These are phyloP conservation scores for Akanthomyces muscarius DNA, from an alignment of 2,329 filamentous ascomycete species.

Conservation along the genomic window DNA sequence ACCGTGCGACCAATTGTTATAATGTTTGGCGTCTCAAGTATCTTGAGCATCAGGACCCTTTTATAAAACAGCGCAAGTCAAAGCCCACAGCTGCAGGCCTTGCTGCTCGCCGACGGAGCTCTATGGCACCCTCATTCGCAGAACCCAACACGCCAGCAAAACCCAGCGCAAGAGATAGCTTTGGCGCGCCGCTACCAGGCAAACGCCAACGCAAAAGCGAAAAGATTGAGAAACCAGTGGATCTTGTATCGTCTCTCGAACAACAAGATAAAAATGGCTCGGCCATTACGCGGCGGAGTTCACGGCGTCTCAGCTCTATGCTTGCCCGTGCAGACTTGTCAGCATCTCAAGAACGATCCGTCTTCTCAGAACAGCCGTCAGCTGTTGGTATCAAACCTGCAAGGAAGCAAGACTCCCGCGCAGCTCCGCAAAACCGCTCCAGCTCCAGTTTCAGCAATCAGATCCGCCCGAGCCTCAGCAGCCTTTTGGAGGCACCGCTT, in stretches of 20 bases:
- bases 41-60: conserved; percentile 61
- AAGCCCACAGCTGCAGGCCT: conserved; percentile 46
- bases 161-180: conserved; percentile 69
- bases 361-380: conserved; percentile 66
- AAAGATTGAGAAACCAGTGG: conserved; percentile 48
- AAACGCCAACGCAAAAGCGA: conserved; percentile 53
- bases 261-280: conserved; percentile 55
- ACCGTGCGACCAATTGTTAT: conserved; percentile 70
- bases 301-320: conserved; percentile 84
- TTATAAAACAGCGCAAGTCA: conserved; percentile 43
- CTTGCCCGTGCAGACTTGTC: conserved; percentile 83
- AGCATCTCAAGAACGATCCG: conserved; percentile 73
- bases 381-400: conserved; percentile 39
- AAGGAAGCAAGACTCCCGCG: conserved; percentile 69
- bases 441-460: conserved; percentile 43
- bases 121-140: conserved; percentile 65
- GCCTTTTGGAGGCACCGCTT: conserved; percentile 63
- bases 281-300: conserved; percentile 55
- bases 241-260: conserved; percentile 68
- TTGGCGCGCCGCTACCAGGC: conserved; percentile 56
- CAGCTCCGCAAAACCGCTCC: conserved; percentile 37
- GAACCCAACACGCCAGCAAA: conserved; percentile 75
- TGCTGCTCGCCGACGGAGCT: conserved; percentile 53
- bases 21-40: conserved; percentile 84
- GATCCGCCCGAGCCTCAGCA: conserved; percentile 52